Conservation (phyloP, 1,139 yeast species). For the Geotrichum carabidarum region DNA sequence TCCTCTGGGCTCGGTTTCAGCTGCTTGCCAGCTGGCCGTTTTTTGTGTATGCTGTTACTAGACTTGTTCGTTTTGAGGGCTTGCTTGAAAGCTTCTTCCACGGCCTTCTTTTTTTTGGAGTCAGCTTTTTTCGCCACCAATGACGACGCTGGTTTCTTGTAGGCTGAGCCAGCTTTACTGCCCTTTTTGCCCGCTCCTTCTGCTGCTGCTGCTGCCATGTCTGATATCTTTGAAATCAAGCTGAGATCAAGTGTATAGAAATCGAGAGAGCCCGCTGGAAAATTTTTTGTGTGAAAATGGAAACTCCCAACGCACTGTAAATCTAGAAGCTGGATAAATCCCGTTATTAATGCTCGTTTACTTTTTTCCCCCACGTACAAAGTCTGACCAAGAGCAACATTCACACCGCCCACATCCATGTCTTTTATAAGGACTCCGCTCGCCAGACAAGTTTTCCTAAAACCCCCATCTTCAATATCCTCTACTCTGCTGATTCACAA, state of each 20-base stretch:
- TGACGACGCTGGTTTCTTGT: neutral
- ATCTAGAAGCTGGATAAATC: neutral
- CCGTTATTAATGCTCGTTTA: too few relatives aligned
- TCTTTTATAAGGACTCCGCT: neutral
- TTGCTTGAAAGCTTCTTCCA: neutral
- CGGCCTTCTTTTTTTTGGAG: neutral
- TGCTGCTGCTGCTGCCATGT: neutral
- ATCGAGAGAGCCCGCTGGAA: neutral
- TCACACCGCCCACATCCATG: neutral
- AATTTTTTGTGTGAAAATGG: neutral
- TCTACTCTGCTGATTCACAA: neutral
- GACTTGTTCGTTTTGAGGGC: neutral
- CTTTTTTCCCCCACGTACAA: too few relatives aligned
- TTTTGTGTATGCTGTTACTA: neutral
- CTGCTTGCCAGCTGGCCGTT: neutral
- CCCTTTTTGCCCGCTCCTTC: conserved; percentile 5
- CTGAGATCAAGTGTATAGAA: neutral
- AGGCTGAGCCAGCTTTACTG: neutral
- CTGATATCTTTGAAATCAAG: neutral
- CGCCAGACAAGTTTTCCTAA: neutral
- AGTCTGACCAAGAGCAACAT: too few relatives aligned
- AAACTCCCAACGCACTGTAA: neutral
- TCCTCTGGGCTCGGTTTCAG: neutral
- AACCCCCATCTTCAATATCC: neutral
- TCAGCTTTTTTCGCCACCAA: neutral